Evolutionary conservation across 2,329 filamentous ascomycete species (phyloP).

Genomic region (Rugonectria rugulosa): DNA sequence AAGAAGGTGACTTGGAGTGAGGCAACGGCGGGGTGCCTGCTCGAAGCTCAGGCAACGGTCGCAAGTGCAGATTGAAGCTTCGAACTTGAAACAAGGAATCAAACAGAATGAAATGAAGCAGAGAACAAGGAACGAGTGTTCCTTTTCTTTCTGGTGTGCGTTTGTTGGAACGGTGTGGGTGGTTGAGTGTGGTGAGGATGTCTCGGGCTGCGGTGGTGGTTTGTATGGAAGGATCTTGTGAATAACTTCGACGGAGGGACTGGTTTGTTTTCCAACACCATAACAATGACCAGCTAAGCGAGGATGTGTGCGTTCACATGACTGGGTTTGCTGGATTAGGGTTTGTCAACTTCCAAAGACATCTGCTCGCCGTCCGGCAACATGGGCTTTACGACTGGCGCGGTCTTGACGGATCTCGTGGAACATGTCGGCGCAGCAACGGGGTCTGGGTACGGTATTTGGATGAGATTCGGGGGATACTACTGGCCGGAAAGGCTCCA

Average conservation of each 20-base stretch:
- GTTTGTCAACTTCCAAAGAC: neutral
- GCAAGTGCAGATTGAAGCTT: neutral
- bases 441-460: neutral
- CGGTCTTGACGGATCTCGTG: conserved; percentile 7
- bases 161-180: neutral
- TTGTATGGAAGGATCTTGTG: neutral
- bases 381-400: conserved; percentile 13
- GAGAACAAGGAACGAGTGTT: neutral
- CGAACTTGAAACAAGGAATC: neutral
- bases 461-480: neutral
- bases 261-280: conserved; percentile 7
- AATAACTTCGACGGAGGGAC: conserved; percentile 2
- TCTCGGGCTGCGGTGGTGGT: conserved; percentile 1
- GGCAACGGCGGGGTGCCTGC: neutral
- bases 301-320: conserved; percentile 7
- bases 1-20: neutral
- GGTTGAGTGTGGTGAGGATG: neutral
- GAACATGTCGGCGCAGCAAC: neutral
- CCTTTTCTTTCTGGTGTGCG: neutral
- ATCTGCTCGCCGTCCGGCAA: conserved; percentile 1
- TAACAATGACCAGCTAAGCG: neutral
- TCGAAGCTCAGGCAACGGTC: neutral
- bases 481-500: neutral
- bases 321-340: neutral
- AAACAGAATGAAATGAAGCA: neutral